These are phyloP conservation scores for Astragalus membranaceus DNA, from an alignment of 306 rosid species.

Conservation along the genomic window DNA sequence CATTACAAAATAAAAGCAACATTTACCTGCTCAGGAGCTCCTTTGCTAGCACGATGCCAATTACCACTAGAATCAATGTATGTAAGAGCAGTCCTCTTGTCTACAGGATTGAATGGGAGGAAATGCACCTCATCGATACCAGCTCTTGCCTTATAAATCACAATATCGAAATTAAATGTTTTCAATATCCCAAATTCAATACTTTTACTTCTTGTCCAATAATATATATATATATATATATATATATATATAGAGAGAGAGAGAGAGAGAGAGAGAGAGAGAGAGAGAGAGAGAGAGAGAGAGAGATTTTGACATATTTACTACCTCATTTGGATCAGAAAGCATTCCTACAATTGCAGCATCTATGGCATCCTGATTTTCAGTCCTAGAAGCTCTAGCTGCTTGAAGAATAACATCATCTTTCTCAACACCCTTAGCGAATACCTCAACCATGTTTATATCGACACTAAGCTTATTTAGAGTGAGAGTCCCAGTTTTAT, in stretches of 20 bases:
- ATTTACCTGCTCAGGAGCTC: conserved; percentile 97
- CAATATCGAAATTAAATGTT: neutral
- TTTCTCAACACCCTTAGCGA: conserved; percentile 74
- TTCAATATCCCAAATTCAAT: neutral
- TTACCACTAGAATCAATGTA: conserved; percentile 71
- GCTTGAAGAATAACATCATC: conserved; percentile 76
- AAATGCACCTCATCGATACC: conserved; percentile 84
- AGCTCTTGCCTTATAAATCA: conserved; percentile 71
- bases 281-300: neutral
- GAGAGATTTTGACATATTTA: neutral
- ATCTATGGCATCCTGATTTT: conserved; percentile 98
- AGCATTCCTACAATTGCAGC: conserved; percentile 95
- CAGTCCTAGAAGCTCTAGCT: conserved; percentile 90
- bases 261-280: too few species aligned
- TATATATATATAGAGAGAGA: too few species aligned
- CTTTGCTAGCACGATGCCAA: conserved; percentile 94
- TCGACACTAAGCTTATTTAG: conserved; percentile 82
- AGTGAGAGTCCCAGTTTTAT: conserved; percentile 93
- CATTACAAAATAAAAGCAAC: neutral
- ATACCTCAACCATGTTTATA: conserved; percentile 70
- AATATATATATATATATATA: too few species aligned
- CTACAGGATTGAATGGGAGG: conserved; percentile 93
- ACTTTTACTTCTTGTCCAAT: neutral
- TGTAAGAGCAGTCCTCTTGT: conserved; percentile 96
- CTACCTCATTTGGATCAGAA: conserved; percentile 88